Evolutionary conservation across 139 green algal species (phyloP).

Genomic region (Mychonastes homosphaera): DNA sequence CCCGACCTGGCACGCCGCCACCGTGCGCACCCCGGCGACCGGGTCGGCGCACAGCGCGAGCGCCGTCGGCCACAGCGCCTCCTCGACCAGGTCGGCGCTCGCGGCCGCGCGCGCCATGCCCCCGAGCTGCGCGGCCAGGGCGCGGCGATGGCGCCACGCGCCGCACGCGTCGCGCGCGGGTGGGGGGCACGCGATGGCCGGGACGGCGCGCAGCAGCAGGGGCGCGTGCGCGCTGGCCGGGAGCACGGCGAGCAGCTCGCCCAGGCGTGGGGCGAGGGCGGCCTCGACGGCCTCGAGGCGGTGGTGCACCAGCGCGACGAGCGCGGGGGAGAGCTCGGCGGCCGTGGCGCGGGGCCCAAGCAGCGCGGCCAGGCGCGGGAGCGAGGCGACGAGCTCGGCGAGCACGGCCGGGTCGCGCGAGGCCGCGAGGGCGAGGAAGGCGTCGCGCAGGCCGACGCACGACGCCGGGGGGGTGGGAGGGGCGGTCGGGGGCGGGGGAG

Average conservation of each 20-base stretch:
- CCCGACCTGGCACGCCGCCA: slow-evolving; percentile 32
- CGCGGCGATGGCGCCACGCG: slow-evolving; percentile 28
- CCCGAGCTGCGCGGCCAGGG: slow-evolving; percentile 25
- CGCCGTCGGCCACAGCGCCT: slow-evolving; percentile 29
- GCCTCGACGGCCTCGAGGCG: slow-evolving; percentile 16
- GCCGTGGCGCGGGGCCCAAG: slow-evolving; percentile 8
- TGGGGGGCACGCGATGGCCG: too few species aligned
- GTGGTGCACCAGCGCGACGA: slow-evolving; percentile 19
- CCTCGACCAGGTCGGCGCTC: slow-evolving; percentile 14
- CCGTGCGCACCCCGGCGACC: slow-evolving; percentile 30
- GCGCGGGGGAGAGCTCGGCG: slow-evolving; percentile 16
- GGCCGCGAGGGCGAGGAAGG: slow-evolving; percentile 9
- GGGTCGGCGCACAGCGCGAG: slow-evolving; percentile 35
- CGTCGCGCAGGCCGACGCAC: too few species aligned
- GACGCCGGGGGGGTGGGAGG: too few species aligned
- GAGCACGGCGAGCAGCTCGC: slow-evolving; percentile 26
- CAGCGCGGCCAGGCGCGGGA: slow-evolving; percentile 18
- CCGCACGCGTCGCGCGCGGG: slow-evolving; percentile 11
- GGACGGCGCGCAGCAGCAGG: too few species aligned
- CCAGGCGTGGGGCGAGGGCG: slow-evolving; percentile 17
- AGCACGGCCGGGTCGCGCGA: slow-evolving; percentile 22
- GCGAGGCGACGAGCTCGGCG: slow-evolving; percentile 6
- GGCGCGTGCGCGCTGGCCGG: slow-evolving; percentile 10
- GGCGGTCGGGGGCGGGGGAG: too few species aligned
- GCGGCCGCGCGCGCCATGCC: slow-evolving; percentile 9